A percentile compares a stretch with the other conserved stretches of the same genome.
Evolutionary conservation across 768 basidiomycete species (phyloP).

Genomic region (Podaxis mareebaensis): DNA sequence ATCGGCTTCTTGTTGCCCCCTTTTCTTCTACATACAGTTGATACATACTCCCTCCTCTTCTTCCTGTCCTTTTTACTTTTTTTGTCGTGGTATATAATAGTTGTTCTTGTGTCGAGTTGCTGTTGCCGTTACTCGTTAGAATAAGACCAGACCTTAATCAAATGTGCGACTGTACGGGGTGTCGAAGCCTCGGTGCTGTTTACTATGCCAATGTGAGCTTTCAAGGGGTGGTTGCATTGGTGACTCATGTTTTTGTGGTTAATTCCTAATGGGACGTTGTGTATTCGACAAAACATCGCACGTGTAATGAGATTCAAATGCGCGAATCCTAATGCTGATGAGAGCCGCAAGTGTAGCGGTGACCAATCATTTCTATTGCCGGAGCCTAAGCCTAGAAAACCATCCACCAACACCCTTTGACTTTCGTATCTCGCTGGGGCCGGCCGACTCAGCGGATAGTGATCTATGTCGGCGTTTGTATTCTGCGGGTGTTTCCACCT

Average conservation of each 20-base stretch:
- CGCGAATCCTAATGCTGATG: not conserved
- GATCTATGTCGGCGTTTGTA: constrained; percentile 69
- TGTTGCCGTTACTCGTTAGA: not conserved
- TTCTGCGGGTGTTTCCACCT: constrained; percentile 70
- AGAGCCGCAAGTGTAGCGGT: not conserved
- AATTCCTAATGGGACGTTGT: no score
- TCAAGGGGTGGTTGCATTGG: no score
- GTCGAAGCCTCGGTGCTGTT: no score
- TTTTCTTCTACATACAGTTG: not conserved
- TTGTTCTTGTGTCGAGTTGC: not conserved
- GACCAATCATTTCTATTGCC: not conserved
- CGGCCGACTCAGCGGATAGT: not conserved
- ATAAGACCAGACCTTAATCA: not conserved
- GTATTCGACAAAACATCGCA: no score
- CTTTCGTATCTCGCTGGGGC: not conserved
- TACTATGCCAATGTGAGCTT: no score
- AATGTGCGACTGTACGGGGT: not conserved
- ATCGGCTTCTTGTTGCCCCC: not conserved
- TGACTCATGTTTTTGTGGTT: no score
- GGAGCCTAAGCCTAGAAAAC: not conserved
- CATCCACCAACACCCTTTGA: not conserved
- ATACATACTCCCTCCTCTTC: not conserved
- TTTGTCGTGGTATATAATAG: not conserved
- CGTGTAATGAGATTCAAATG: not conserved
- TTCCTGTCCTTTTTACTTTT: not conserved